phyloP scores from a whole-genome alignment of 345 rosid genomes.

The Noccaea caerulescens region DNA sequence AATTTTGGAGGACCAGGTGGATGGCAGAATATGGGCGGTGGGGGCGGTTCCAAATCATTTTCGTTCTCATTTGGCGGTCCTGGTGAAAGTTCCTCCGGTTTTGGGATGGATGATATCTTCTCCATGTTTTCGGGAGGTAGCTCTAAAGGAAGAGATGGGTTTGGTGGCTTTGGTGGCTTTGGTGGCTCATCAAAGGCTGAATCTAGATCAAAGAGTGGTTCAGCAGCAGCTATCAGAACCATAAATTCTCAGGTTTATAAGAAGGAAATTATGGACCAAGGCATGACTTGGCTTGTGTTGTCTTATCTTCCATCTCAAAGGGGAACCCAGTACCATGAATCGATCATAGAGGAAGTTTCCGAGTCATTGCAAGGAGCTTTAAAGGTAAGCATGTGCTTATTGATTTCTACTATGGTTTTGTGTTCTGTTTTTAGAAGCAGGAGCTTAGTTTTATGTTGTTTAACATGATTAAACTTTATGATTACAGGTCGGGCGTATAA shows the following conservation, averaged over 20 bases:
- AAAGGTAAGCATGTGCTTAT: constrained; percentile 53
- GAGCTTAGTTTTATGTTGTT: background rate
- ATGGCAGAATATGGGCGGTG: constrained; percentile 75
- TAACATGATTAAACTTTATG: background rate
- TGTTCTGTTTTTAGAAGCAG: background rate
- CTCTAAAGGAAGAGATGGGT: constrained; percentile 45
- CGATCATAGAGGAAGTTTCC: constrained; percentile 63
- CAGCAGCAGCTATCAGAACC: constrained; percentile 51
- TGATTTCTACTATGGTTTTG: background rate
- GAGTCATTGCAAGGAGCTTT: constrained; percentile 75
- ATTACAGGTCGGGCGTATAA: constrained; percentile 70
- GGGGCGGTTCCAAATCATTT: constrained; percentile 64
- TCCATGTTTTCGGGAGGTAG: constrained; percentile 61
- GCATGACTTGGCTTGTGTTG: constrained; percentile 90
- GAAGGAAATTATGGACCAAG: constrained; percentile 69
- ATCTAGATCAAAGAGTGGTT: constrained; percentile 50
- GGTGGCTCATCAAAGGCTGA: constrained; percentile 60
- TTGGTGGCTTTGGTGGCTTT: constrained; percentile 57
- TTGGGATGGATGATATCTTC: constrained; percentile 70
- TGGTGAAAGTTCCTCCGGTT: constrained; percentile 57
- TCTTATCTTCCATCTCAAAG: constrained; percentile 58
- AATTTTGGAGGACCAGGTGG: constrained; percentile 65
- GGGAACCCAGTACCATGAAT: constrained; percentile 61
- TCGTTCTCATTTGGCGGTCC: constrained; percentile 81
- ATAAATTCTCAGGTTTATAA: constrained; percentile 60